A percentile compares a stretch with the other conserved stretches of the same genome.
Conservation (phyloP, 129 eudicot genomes). For the Oenanthe sinensis region DNA sequence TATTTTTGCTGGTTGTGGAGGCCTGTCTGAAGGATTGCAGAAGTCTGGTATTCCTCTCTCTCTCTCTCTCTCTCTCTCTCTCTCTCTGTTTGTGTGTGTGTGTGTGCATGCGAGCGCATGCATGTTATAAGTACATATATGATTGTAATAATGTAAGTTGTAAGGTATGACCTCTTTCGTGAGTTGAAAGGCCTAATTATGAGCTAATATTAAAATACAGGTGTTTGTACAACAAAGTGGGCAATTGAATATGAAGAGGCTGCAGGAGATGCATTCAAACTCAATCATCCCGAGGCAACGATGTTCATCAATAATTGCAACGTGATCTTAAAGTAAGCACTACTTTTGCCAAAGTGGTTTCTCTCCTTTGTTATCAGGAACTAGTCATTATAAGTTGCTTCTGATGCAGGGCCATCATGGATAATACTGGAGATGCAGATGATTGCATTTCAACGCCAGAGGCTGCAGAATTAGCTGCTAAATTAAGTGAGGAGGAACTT, state of each 20-base stretch:
- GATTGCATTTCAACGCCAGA: conserved; percentile 21
- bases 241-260: conserved; percentile 51
- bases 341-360: not conserved
- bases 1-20: conserved; percentile 79
- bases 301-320: conserved; percentile 51
- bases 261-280: conserved; percentile 58
- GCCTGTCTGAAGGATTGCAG: conserved; percentile 57
- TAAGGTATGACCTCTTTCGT: not conserved
- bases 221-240: conserved; percentile 35
- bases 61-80: not conserved
- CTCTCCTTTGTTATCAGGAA: not conserved
- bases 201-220: conserved; percentile 14
- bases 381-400: not conserved
- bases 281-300: conserved; percentile 46
- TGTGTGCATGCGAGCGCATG: too few relatives aligned
- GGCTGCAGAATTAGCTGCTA: conserved; percentile 15
- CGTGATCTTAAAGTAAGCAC: conserved; percentile 45
- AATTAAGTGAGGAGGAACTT: conserved; percentile 11
- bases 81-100: too few relatives aligned
- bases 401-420: conserved; percentile 49
- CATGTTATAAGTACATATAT: not conserved
- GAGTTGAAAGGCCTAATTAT: not conserved
- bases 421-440: conserved; percentile 39
- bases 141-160: not conserved
- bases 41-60: conserved; percentile 34